Evolutionary conservation across 163 green algal genomes (phyloP), one percentile per base, ranked within the genome.

Genomic region (Chlamydomonas reinhardtii): DNA sequence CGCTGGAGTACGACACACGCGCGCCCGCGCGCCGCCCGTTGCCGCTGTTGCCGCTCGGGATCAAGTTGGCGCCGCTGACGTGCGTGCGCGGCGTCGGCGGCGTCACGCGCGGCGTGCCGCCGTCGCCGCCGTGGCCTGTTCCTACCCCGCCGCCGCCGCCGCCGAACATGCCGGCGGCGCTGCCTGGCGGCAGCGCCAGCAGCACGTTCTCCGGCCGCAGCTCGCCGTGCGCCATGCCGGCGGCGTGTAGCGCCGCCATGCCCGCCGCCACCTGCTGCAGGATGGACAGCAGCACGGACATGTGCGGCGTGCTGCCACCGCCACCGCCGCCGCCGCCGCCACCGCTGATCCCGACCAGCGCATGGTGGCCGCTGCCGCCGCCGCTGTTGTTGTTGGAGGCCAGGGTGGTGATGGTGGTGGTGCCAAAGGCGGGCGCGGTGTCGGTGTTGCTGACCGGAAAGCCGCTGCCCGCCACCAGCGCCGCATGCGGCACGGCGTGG

Each of bases 181-280:
- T 31, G 39, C 66, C 43, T 14, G 29, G 39, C n/a, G 82, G 82
- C 72, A 87, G n/a, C 34, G 82, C 82, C 70, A 93, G 77, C 82
- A 93, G 88, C 12, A 93, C 73, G 29, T 93, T 93, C 62, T 91
- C 85, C 14, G 85, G 69, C 32, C 90, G 77, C 56, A 93, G 64
- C 85, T 93, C 90, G 4, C 90, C 90, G 43, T 93, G 90, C 9
- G 90, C 29, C 16, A 93, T 76, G 14, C 90, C 88, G n/a, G 86
- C 56, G 0, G 73, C 64, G 69, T 93, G 90, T 6, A 93, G 88
- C n/a, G 83, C 71, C 35, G 81, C 61, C 77, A 92, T 89, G n/a
- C 87, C 90, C 2, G 81, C 43, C 3, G 87, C 90, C 4, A 93
- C 74, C 37, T 93, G 90, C 59, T 89, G 69, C 70, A 93, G 56